Evolutionary conservation across 2,329 filamentous ascomycete species (phyloP).

Genomic region (Zymoseptoria ardabiliae): DNA sequence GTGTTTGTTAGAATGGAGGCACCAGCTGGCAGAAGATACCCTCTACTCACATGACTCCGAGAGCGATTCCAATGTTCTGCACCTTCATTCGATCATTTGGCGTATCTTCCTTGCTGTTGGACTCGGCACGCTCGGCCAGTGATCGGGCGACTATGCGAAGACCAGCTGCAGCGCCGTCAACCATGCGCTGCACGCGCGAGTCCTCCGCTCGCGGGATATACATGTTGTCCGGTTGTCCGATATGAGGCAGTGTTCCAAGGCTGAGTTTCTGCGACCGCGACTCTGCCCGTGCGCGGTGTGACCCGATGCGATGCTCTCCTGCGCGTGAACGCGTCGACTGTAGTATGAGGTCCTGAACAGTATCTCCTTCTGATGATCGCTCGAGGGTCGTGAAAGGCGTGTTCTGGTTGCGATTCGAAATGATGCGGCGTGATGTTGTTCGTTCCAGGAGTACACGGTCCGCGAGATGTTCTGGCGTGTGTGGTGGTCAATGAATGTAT

Average conservation of each 20-base stretch:
- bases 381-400: constrained; percentile 1
- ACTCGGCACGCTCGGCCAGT: constrained; percentile 17
- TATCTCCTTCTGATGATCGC: background rate
- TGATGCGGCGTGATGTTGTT: background rate
- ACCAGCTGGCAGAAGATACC: background rate
- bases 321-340: background rate
- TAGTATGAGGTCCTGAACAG: background rate
- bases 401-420: constrained; percentile 5
- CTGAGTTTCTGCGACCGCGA: background rate
- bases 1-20: constrained; percentile 18
- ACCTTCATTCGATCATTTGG: constrained; percentile 19
- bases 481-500: background rate
- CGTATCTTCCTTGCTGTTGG: constrained; percentile 23
- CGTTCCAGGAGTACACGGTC: constrained; percentile 8
- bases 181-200: constrained; percentile 10
- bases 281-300: background rate
- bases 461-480: constrained; percentile 6
- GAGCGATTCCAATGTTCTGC: constrained; percentile 28
- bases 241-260: background rate
- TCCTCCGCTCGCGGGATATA: background rate
- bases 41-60: constrained; percentile 29
- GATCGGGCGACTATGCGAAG: constrained; percentile 19
- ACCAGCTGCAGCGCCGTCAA: constrained; percentile 15
- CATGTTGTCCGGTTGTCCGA: background rate
- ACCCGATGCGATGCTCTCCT: background rate